Conservation (phyloP, 108 stramenopile genomes). For the Stephanodiscus minutulus region DNA sequence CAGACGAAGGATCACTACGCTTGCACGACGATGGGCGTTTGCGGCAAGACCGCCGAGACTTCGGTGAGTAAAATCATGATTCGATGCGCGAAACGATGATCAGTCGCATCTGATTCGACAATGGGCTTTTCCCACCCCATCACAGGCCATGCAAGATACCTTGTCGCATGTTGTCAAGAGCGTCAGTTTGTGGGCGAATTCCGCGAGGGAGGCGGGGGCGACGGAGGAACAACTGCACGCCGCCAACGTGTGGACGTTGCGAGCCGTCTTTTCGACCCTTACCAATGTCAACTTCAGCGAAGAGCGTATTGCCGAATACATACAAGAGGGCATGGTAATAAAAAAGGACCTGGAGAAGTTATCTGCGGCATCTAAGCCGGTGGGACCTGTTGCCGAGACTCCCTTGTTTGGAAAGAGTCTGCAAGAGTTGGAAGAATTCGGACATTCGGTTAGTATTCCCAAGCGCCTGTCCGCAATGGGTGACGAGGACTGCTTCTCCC, state of each 20-base stretch:
- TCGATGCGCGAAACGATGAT: too few relatives aligned
- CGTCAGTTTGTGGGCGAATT: conserved; percentile 57
- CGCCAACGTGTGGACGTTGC: conserved; percentile 71
- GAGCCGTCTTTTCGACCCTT: conserved; percentile 68
- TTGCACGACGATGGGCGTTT: conserved; percentile 72
- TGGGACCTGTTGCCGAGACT: conserved; percentile 41
- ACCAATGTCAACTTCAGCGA: conserved; percentile 88
- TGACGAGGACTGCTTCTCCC: conserved; percentile 68
- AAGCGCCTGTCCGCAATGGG: conserved; percentile 55
- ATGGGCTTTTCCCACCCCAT: background rate
- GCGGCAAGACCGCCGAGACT: conserved; percentile 68
- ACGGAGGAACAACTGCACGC: conserved; percentile 49
- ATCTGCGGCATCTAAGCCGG: conserved; percentile 33
- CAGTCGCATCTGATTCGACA: background rate
- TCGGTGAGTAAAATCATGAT: conserved; percentile 8
- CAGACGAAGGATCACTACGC: conserved; percentile 75
- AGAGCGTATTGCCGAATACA: conserved; percentile 66
- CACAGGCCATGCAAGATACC: conserved; percentile 66
- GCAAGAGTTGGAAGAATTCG: conserved; percentile 61
- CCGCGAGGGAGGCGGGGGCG: conserved; percentile 60
- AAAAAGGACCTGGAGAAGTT: conserved; percentile 51
- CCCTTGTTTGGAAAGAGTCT: conserved; percentile 34
- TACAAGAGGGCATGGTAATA: conserved; percentile 54
- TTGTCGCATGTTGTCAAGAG: conserved; percentile 61
- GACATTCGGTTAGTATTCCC: conserved; percentile 53